Conservation (phyloP, 768 basidiomycete genomes). For the Lactarius quietus region DNA sequence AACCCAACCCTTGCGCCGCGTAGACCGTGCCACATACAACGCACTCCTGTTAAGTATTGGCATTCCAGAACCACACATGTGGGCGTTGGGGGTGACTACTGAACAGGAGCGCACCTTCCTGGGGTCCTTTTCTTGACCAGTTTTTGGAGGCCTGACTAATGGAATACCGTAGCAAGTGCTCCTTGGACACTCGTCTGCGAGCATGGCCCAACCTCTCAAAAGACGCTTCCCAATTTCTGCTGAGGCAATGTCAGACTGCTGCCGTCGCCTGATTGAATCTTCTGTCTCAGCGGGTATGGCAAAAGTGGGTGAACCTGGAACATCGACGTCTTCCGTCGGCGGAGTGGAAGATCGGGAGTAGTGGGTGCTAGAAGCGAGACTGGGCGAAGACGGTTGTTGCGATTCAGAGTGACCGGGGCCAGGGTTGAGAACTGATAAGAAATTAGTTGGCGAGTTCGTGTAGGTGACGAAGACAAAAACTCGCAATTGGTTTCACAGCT, state of each 20-base stretch:
- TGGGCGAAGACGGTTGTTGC: constrained; percentile 32
- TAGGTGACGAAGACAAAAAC: constrained; percentile 21
- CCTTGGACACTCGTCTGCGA: constrained; percentile 82
- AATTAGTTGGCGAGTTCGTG: not conserved
- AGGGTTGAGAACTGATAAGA: constrained; percentile 9
- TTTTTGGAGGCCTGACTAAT: constrained; percentile 73
- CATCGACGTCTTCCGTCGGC: constrained; percentile 68
- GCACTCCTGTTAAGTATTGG: constrained; percentile 21
- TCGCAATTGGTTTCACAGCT: constrained; percentile 51
- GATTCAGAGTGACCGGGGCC: constrained; percentile 10
- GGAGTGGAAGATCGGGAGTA: constrained; percentile 69
- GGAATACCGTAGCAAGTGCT: constrained; percentile 71
- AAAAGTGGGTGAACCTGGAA: constrained; percentile 59
- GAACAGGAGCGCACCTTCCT: constrained; percentile 49
- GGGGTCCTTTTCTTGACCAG: constrained; percentile 56
- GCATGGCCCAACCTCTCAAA: constrained; percentile 83
- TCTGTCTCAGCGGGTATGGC: constrained; percentile 62
- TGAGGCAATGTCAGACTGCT: constrained; percentile 79
- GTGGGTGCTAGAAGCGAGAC: constrained; percentile 47
- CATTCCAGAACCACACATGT: not conserved
- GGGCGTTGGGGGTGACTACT: constrained; percentile 7
- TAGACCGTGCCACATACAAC: constrained; percentile 27
- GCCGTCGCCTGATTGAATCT: constrained; percentile 61
- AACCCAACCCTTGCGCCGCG: constrained; percentile 11
- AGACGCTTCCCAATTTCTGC: constrained; percentile 74